These are phyloP conservation scores for Gamarada debralockiae DNA, from an alignment of 495 filamentous ascomycete species.

Conservation along the genomic window DNA sequence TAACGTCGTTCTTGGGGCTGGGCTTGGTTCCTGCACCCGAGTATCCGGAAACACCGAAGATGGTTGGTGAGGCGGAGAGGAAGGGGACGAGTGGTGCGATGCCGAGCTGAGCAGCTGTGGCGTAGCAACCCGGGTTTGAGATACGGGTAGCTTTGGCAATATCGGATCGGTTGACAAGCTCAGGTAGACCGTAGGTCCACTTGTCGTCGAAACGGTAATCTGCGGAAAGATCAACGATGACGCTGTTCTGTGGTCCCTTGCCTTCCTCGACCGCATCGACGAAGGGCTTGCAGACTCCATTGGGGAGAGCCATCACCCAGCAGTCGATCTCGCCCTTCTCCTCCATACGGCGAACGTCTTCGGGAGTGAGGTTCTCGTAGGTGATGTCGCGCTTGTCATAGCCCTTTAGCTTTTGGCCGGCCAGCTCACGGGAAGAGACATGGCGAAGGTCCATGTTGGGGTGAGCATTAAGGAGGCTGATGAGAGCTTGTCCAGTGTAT, in stretches of 20 bases:
- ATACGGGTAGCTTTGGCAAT: conserved; percentile 85
- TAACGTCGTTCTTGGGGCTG: conserved; percentile 89
- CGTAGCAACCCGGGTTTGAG: conserved; percentile 93
- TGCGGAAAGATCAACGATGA: conserved; percentile 91
- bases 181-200: conserved; percentile 96
- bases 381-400: conserved; percentile 91
- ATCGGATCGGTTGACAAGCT: conserved; percentile 71
- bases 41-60: conserved; percentile 95
- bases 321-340: conserved; percentile 90
- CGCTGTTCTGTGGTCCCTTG: conserved; percentile 55
- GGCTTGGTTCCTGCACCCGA: conserved; percentile 96
- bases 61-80: conserved; percentile 75
- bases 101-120: conserved; percentile 91
- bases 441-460: conserved; percentile 92
- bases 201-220: conserved; percentile 89
- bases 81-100: conserved; percentile 79
- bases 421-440: conserved; percentile 92
- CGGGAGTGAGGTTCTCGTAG: conserved; percentile 86
- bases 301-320: conserved; percentile 98
- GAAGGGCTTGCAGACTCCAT: conserved; percentile 95
- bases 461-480: conserved; percentile 83
- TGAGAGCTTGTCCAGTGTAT: conserved; percentile 92
- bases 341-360: conserved; percentile 90
- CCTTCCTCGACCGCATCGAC: conserved; percentile 85
- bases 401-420: conserved; percentile 83